Evolutionary conservation across 2,329 filamentous ascomycete species (phyloP), one percentile per base, ranked within the genome.

Genomic region (Thermoascus crustaceus): DNA sequence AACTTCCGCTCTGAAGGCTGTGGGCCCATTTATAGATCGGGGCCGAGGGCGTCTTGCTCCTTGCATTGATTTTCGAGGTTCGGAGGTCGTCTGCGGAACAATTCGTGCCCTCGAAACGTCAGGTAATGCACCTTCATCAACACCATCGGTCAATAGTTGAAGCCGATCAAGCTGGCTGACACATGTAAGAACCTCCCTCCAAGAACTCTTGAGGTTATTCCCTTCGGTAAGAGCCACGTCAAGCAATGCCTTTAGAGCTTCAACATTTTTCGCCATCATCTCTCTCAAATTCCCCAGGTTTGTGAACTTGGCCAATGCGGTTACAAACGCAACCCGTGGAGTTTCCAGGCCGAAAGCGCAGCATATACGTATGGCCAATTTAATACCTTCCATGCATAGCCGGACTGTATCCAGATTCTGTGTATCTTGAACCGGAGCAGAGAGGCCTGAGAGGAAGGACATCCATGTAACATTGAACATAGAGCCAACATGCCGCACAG

Each of bases 401-500:
- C 81, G 86, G 58, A 95, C 88, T 10, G 91, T 85, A 47, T 95
- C 87, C 4, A 94, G 70, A 52, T 95, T 95, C 48, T 94, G 85
- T 0, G 85, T 83, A 54, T 94, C 88, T 50, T 96, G 91, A 57
- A 91, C 88, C 48, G 93, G 85, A 33, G 85, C 88, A 1, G 89
- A 95, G 17, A 98, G 73, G 0, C 88, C 88, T 4, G 89, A 96
- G 53, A 98, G 82, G 60, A 95, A 93, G 7, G 89, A 94, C 89
- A 96, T 98, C 91, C 91, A 98, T 0, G 87, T 93, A 16, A 94
- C 87, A 51, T 94, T 88, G 54, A 98, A 96, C 91, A 98, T 98
- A 1, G 91, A 87, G 0, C 91, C 91, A 32, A 95, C 84, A 58
- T 98, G 91, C 50, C 86, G 89, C 57, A 86, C 88, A 0, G 88